A percentile compares a stretch with the other conserved stretches of the same genome.
Evolutionary conservation across 2,329 filamentous ascomycete genomes (phyloP).

Genomic region (Exophiala sp.): DNA sequence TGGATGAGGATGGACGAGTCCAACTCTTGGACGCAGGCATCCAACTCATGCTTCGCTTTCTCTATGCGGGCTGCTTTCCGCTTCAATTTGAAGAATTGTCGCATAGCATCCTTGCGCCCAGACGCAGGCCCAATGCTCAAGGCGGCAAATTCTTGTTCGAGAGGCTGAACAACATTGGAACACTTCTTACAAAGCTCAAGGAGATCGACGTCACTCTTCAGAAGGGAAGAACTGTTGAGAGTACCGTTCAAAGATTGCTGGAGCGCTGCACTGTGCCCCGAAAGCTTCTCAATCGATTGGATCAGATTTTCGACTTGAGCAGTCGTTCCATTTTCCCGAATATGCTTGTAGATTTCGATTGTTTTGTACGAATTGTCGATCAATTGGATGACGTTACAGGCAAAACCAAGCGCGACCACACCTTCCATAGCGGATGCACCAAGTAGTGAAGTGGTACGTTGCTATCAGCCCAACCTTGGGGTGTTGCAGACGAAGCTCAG

Average conservation of each 20-base stretch:
- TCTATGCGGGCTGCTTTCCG: no score
- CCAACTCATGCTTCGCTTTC: no score
- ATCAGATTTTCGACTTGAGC: not conserved
- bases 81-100: no score
- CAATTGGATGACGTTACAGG: slow-evolving; percentile 3
- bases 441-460: no score
- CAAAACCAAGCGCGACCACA: not conserved
- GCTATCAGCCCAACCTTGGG: no score
- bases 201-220: slow-evolving; percentile 1
- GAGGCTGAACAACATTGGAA: no score
- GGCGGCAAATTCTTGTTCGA: no score
- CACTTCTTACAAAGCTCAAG: not conserved
- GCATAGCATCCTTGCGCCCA: no score
- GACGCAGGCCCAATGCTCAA: no score
- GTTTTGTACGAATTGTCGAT: slow-evolving; percentile 1
- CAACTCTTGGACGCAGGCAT: no score
- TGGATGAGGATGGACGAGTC: no score
- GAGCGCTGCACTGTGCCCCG: not conserved
- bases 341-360: not conserved
- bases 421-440: not conserved
- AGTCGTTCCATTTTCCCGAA: slow-evolving; percentile 3
- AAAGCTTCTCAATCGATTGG: not conserved
- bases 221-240: not conserved
- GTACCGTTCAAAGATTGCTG: not conserved
- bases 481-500: no score